Percentiles rank a stretch among this genome's conserved stretches.
These are phyloP conservation scores for Oenanthe sinensis DNA, from an alignment of 129 eudicot genomes.

Conservation along the genomic window DNA sequence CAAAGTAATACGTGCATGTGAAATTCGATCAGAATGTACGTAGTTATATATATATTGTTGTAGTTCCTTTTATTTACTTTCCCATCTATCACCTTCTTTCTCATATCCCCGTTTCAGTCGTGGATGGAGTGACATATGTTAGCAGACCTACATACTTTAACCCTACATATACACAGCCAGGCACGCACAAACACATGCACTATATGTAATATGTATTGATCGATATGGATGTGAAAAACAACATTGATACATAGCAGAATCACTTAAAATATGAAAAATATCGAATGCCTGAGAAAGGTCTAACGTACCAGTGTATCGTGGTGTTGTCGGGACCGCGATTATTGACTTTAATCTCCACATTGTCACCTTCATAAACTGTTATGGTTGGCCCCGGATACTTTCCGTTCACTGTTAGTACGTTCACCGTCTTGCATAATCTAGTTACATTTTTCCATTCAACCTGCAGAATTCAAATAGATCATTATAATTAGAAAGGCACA, in stretches of 20 bases:
- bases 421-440: conserved; percentile 49
- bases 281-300: neutral
- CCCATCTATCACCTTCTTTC: neutral
- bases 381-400: conserved; percentile 78
- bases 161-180: neutral
- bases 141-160: neutral
- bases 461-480: conserved; percentile 20
- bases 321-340: conserved; percentile 53
- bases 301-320: conserved; percentile 63
- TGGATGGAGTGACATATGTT: neutral
- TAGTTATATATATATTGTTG: neutral
- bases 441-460: conserved; percentile 57
- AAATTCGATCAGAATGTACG: too few relatives aligned
- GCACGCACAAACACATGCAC: too few relatives aligned
- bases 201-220: neutral
- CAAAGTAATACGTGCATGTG: too few relatives aligned
- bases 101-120: neutral
- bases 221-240: neutral
- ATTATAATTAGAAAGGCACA: neutral
- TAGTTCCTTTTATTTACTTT: neutral
- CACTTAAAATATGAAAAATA: neutral
- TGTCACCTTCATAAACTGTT: conserved; percentile 65
- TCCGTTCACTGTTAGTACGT: conserved; percentile 62
- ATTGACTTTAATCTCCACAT: conserved; percentile 52
- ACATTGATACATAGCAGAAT: neutral